A percentile compares a stretch with the other conserved stretches of the same genome.
Conservation (phyloP, 495 filamentous ascomycete genomes). For the Aspergillus baeticus region DNA sequence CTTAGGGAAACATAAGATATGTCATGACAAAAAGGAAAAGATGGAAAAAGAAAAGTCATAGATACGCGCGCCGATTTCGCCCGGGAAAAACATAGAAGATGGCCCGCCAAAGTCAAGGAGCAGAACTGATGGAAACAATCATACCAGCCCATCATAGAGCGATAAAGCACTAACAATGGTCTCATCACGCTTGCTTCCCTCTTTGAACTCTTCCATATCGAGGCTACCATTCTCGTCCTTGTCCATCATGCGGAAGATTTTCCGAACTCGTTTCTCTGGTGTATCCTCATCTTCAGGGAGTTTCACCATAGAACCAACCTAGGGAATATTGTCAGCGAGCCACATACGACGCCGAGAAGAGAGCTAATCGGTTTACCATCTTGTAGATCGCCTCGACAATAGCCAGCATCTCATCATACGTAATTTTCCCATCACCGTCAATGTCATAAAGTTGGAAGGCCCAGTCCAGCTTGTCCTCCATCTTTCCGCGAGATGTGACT, state of each 20-base stretch:
- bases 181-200: slow-evolving; percentile 96
- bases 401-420: slow-evolving; percentile 96
- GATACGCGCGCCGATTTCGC: slow-evolving; percentile 30
- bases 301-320: slow-evolving; percentile 99
- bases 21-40: neutral
- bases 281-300: slow-evolving; percentile 98
- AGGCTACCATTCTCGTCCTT: slow-evolving; percentile 97
- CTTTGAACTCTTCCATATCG: slow-evolving; percentile 96
- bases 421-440: slow-evolving; percentile 97
- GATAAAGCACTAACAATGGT: slow-evolving; percentile 98
- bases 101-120: neutral
- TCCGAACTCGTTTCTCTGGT: slow-evolving; percentile 94
- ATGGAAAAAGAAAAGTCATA: neutral
- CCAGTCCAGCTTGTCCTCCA: slow-evolving; percentile 99
- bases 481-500: slow-evolving; percentile 93
- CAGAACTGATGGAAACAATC: slow-evolving; percentile 16
- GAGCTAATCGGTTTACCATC: slow-evolving; percentile 64
- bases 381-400: slow-evolving; percentile 99
- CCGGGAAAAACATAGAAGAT: slow-evolving; percentile 10
- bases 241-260: slow-evolving; percentile 99
- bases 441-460: slow-evolving; percentile 99
- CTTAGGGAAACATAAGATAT: neutral
- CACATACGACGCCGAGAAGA: neutral
- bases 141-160: slow-evolving; percentile 94
- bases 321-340: slow-evolving; percentile 15